phyloP scores from a whole-genome alignment of 2,329 filamentous ascomycete genomes.

The Aspergillus sp. region DNA sequence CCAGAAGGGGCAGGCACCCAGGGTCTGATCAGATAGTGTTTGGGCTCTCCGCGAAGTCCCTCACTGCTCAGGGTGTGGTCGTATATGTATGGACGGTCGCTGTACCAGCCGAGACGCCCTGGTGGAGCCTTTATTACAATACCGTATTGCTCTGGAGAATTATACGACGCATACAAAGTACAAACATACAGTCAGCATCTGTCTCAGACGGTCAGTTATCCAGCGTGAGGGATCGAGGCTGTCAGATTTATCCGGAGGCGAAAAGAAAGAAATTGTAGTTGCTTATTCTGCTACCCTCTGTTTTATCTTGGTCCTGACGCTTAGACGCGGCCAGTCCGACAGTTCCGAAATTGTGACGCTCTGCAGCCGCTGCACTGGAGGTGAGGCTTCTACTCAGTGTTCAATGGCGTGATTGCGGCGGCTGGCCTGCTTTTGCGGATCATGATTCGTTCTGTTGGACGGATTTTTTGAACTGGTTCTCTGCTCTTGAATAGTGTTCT shows the following conservation, averaged over 20 bases:
- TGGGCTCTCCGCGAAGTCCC: no score
- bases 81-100: no score
- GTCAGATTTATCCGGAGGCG: neutral
- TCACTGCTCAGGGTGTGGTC: no score
- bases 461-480: conserved; percentile 14
- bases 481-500: neutral
- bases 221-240: neutral
- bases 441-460: conserved; percentile 4
- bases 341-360: conserved; percentile 23
- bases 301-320: conserved; percentile 1
- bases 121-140: neutral
- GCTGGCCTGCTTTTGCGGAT: conserved; percentile 14
- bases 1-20: no score
- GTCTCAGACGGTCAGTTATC: neutral
- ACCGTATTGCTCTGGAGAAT: neutral
- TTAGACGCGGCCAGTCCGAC: conserved; percentile 16
- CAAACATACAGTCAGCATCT: neutral
- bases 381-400: neutral
- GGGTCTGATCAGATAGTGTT: neutral
- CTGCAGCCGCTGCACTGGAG: conserved; percentile 13
- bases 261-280: neutral
- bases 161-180: neutral
- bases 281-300: neutral
- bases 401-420: conserved; percentile 10
- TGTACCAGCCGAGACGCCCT: neutral